Conservation (phyloP, 2,329 filamentous ascomycete genomes). For the Zymoseptoria tritici region DNA sequence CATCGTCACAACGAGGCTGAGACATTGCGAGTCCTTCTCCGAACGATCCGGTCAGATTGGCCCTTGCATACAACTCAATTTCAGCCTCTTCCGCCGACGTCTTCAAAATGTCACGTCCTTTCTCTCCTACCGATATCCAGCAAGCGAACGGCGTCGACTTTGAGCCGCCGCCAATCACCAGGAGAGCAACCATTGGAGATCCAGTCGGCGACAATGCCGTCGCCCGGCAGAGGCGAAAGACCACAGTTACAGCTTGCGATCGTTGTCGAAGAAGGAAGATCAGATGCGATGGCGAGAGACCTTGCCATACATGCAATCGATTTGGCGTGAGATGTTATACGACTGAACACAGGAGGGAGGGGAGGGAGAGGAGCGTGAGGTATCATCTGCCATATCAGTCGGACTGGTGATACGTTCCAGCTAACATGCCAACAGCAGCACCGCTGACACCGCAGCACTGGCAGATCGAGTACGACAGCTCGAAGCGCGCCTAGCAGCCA, state of each 20-base stretch:
- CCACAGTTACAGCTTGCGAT: conserved; percentile 8
- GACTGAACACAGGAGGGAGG: conserved; percentile 9
- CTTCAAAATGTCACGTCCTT: neutral
- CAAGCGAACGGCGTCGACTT: neutral
- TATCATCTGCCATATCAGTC: neutral
- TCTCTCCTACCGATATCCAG: neutral
- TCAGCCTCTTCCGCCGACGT: too few relatives aligned
- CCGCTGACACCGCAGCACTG: conserved; percentile 10
- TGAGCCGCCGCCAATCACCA: conserved; percentile 3
- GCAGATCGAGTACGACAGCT: conserved; percentile 13
- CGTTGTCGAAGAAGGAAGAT: conserved; percentile 11
- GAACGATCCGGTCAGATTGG: neutral
- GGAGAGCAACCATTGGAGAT: conserved; percentile 14
- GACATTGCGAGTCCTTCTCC: neutral
- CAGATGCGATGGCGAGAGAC: conserved; percentile 10
- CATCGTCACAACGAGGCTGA: neutral
- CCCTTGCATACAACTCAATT: neutral
- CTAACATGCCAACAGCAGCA: neutral
- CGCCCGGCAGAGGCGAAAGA: conserved; percentile 8
- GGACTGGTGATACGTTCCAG: neutral
- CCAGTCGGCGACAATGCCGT: conserved; percentile 10
- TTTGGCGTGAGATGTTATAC: conserved; percentile 12
- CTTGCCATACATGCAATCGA: conserved; percentile 12
- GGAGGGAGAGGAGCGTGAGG: conserved; percentile 10
- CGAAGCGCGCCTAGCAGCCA: conserved; percentile 11